These are phyloP conservation scores for Trichothecium roseum DNA, from an alignment of 2,329 filamentous ascomycete species.

Conservation along the genomic window DNA sequence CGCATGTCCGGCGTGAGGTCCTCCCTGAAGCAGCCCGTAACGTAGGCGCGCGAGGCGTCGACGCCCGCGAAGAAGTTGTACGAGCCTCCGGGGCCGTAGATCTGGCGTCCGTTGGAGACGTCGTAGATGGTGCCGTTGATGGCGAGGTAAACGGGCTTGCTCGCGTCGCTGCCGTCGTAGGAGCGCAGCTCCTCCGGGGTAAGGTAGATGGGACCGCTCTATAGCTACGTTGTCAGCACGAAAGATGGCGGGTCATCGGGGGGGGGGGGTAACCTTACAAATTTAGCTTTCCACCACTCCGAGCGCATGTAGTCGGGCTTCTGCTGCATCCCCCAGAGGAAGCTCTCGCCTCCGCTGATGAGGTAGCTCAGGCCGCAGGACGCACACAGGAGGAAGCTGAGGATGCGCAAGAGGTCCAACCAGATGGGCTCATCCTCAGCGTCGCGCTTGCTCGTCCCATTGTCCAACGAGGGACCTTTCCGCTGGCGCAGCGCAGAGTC, in stretches of 20 bases:
- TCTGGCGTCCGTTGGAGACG: constrained; percentile 55
- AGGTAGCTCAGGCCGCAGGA: constrained; percentile 67
- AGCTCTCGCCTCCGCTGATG: constrained; percentile 58
- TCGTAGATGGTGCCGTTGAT: constrained; percentile 84
- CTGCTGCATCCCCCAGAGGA: constrained; percentile 56
- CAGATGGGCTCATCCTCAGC: constrained; percentile 24
- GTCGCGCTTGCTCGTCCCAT: constrained; percentile 13
- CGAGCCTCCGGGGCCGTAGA: constrained; percentile 75
- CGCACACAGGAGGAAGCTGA: constrained; percentile 55
- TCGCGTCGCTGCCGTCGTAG: constrained; percentile 69
- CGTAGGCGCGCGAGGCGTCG: constrained; percentile 79
- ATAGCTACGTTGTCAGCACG: no score
- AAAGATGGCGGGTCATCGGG: no score
- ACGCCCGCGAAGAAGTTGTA: constrained; percentile 81
- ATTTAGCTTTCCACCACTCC: constrained; percentile 46
- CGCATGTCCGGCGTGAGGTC: constrained; percentile 77
- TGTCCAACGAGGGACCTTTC: constrained; percentile 16
- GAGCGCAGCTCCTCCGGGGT: constrained; percentile 63
- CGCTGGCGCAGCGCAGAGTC: constrained; percentile 32
- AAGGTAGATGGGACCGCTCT: constrained; percentile 54
- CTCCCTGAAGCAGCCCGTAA: constrained; percentile 85
- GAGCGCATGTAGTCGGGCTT: constrained; percentile 50
- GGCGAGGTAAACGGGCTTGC: constrained; percentile 77
- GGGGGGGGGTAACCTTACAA: constrained; percentile 43
- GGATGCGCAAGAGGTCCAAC: constrained; percentile 59